Conservation (phyloP, 495 filamentous ascomycete species). For the Symbiotaphrina buchneri region DNA sequence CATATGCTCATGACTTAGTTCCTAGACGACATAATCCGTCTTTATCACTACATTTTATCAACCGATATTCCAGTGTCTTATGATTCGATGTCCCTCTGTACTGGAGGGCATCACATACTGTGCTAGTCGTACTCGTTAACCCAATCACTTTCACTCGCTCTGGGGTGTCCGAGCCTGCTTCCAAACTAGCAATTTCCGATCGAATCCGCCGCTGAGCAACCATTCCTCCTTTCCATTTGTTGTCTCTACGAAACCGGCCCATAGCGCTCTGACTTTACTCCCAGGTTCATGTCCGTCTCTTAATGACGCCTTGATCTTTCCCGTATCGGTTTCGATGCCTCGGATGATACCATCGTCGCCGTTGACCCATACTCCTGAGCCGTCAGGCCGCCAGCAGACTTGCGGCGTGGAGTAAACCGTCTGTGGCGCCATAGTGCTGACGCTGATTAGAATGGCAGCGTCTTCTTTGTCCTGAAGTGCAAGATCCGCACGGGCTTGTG, state of each 20-base stretch:
- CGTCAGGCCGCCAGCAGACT: slow-evolving; percentile 40
- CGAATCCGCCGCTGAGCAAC: slow-evolving; percentile 47
- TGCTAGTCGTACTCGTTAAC: too few relatives aligned
- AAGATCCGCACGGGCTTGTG: slow-evolving; percentile 24
- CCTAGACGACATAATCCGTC: too few relatives aligned
- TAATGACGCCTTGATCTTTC: slow-evolving; percentile 28
- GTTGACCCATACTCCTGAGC: slow-evolving; percentile 44
- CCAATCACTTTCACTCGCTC: too few relatives aligned
- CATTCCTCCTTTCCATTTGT: slow-evolving; percentile 20
- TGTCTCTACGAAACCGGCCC: slow-evolving; percentile 29
- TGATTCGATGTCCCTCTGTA: too few relatives aligned
- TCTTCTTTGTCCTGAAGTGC: slow-evolving; percentile 30
- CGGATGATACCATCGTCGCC: slow-evolving; percentile 44
- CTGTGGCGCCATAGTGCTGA: slow-evolving; percentile 40
- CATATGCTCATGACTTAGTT: too few relatives aligned
- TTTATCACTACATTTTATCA: too few relatives aligned
- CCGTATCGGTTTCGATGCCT: slow-evolving; percentile 36
- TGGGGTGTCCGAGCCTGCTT: too few relatives aligned
- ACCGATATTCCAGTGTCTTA: too few relatives aligned
- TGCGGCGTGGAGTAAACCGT: slow-evolving; percentile 44
- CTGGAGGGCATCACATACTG: too few relatives aligned
- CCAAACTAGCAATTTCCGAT: slow-evolving; percentile 40
- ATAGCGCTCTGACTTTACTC: slow-evolving; percentile 41
- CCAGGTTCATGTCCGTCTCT: slow-evolving; percentile 31
- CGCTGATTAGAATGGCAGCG: slow-evolving; percentile 32